Base-by-base conservation (phyloP, 768 basidiomycete genomes). In the Tricholoma terreum region DNA sequence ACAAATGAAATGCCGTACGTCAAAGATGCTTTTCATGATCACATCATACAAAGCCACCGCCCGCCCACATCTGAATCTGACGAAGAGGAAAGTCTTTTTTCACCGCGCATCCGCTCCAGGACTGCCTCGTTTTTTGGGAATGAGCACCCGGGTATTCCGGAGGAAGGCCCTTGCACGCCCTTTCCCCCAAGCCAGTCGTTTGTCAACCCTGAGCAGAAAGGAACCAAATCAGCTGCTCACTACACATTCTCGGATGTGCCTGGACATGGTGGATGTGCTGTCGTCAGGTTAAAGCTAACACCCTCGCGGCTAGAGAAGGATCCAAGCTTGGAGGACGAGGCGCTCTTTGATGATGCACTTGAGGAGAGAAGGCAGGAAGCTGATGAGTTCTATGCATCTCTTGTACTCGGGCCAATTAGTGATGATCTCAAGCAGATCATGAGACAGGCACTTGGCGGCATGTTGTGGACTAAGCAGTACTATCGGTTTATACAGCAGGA, bases 381-480 rank as follows among this genome's bases (percentile, higher is more conserved):
- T 6, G 93, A 98, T 69, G 97, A 99, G 73, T 99, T 99, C 69
- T 99, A 98, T 72, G 78, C 80, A 38, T 79, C 83, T 4, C 80
- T 98, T 54, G 85, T 86, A 38, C 80, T 86, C 61, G 93, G 93
- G 3, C 85, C 90, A 12, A 87, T 96, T 67, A 91, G 84, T 65
- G 93, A 97, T 57, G 97, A 99, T 73, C 75, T 98, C 64, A 87
- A 86, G 69, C 95, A 96, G 71, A 90, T 99, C 63, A 97, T 92
- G 92, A 80, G 97, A 60, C 97, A 98, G 74, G 97, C 95, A 19
- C 75, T 99, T 50, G 86, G 86, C 19, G 97, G 97, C 10, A 98
- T 99, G 97, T 75, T 99, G 52, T 98, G 97, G 96, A 94, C 92
- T 46, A 99, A 98, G 76, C 97, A 98, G 67, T 92, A 86, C 72